Percentiles rank a stretch among this genome's conserved stretches.
phyloP scores from a whole-genome alignment of 2,329 filamentous ascomycete species.

The Aspergillus ruber region DNA sequence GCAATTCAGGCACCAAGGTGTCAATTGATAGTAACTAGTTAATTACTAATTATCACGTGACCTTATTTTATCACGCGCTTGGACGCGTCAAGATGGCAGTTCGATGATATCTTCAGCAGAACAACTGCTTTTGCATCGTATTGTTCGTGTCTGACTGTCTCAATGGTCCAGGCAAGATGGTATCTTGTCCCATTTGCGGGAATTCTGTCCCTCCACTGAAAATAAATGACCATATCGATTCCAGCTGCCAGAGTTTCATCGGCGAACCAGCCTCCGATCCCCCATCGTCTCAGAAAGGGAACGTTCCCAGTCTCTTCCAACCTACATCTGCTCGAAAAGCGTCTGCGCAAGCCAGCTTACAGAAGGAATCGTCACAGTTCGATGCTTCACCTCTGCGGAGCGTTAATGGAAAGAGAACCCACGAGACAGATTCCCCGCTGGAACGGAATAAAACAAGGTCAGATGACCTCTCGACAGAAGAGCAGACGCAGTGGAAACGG shows the following conservation, averaged over 20 bases:
- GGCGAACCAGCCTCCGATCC: conserved; percentile 39
- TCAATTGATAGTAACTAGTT: no score
- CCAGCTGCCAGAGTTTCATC: conserved; percentile 64
- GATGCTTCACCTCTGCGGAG: conserved; percentile 21
- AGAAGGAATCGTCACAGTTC: conserved; percentile 19
- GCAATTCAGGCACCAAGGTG: no score
- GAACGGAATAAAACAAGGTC: conserved; percentile 16
- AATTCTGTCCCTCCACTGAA: conserved; percentile 48
- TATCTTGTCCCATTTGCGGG: conserved; percentile 76
- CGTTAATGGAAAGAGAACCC: conserved; percentile 25
- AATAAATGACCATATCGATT: conserved; percentile 91
- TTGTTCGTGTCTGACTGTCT: neutral
- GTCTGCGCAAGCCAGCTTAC: conserved; percentile 18
- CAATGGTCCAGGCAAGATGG: conserved; percentile 33
- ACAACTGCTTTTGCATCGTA: no score
- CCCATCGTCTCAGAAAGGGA: conserved; percentile 32
- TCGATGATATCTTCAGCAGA: neutral
- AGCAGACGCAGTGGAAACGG: conserved; percentile 53
- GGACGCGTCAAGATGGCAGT: neutral
- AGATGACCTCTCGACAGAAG: conserved; percentile 14
- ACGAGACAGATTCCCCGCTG: conserved; percentile 17
- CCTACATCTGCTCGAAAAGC: conserved; percentile 43
- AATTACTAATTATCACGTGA: no score
- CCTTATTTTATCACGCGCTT: neutral
- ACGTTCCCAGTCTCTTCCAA: conserved; percentile 51